Base-by-base conservation (phyloP, 768 basidiomycete genomes). In the Leccinum longicurvipes region DNA sequence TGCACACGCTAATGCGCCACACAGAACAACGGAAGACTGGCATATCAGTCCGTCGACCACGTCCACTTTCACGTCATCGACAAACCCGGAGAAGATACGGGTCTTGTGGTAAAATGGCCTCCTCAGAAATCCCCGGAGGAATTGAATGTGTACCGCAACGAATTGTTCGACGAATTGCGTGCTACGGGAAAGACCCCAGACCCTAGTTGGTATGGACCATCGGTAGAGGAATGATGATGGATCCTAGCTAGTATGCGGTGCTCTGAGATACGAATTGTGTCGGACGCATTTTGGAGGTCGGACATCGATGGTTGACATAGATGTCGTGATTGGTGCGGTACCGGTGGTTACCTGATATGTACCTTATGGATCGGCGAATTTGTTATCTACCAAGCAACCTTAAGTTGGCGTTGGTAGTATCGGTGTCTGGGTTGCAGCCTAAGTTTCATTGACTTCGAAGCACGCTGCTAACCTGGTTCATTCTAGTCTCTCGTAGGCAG, bases 41-140 rank as follows among this genome's bases (percentile, higher is more conserved):
- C 81, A 52, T 84, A 80, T 63, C 84, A 83, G 74, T 76, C 79
- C 36, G 91, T 96, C 39, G 80, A 84, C 54, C 93, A 96, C 65
- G 91, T 93, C 8, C 93, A 95, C 70, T 93, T 93, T 74, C 93
- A 98, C 66, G 79, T 97, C 60, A 95, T 97, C 57, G 91, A 92
- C 10, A 98, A 97, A 71, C 91, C 90, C 10, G 81, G 86, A 50
- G 66, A 78, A 4, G 17, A 39, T 0, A 83, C 87, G 60, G 96
- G 96, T 4, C 80, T 98, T 31, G 82, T 82, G 14, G 75, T 98
- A 54, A 9, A 82, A 4, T 98, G 96, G 95, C 62, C 63, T 14
- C 47, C 60, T 29, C 56, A 56, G 28, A 48, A 23, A 25, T 21
- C 47, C 3, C 6, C 34, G 5, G 60, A 55, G 21, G 60, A 69